Conservation (phyloP, 139 green algal species). For the Penium margaritaceum region DNA sequence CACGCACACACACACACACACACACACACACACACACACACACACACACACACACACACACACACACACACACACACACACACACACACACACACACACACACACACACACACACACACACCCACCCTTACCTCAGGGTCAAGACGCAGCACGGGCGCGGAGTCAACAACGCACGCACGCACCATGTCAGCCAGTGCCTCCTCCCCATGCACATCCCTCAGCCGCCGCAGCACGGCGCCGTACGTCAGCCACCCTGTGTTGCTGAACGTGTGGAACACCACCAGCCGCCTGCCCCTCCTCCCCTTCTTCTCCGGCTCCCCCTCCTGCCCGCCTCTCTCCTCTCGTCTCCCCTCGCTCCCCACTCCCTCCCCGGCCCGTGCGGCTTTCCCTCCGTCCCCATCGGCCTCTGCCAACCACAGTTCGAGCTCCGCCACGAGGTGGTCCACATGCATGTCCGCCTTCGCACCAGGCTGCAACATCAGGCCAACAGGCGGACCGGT, state of each 20-base stretch:
- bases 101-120: background rate
- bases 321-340: too few relatives aligned
- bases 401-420: slow-evolving; percentile 7
- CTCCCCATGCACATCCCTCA: slow-evolving; percentile 21
- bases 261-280: slow-evolving; percentile 47
- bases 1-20: too few relatives aligned
- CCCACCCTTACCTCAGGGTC: slow-evolving; percentile 27
- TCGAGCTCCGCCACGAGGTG: slow-evolving; percentile 35
- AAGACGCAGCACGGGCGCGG: slow-evolving; percentile 20
- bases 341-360: background rate
- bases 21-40: too few relatives aligned
- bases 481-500: too few relatives aligned
- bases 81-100: too few relatives aligned
- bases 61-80: too few relatives aligned
- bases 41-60: too few relatives aligned
- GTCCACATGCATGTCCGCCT: slow-evolving; percentile 33
- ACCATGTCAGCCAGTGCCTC: slow-evolving; percentile 8
- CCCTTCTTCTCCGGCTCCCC: slow-evolving; percentile 5
- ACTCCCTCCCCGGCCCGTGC: background rate
- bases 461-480: slow-evolving; percentile 16
- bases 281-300: too few relatives aligned
- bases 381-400: background rate
- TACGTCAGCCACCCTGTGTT: slow-evolving; percentile 47
- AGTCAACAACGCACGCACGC: slow-evolving; percentile 38
- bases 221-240: slow-evolving; percentile 31